Percentiles rank a stretch among this genome's conserved stretches.
These are phyloP conservation scores for Chiua virens DNA, from an alignment of 768 basidiomycete genomes.

Conservation along the genomic window DNA sequence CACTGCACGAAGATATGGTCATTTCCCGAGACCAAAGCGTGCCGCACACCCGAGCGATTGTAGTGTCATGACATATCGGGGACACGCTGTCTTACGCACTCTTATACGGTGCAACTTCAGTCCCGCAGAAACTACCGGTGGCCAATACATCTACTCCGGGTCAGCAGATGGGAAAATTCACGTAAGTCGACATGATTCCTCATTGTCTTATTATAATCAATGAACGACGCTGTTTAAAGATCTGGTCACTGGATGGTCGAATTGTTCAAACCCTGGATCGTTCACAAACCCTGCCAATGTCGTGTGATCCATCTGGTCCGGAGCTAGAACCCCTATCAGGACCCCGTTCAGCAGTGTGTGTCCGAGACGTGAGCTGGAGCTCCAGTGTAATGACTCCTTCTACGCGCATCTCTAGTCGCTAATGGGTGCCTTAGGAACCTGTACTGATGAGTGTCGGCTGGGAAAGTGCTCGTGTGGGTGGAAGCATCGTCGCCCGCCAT, in stretches of 20 bases:
- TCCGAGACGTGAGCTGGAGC: constrained; percentile 97
- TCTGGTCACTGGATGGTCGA: constrained; percentile 93
- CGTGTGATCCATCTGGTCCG: constrained; percentile 67
- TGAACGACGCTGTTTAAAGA: constrained; percentile 42
- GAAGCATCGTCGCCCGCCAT: constrained; percentile 85
- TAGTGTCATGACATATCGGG: constrained; percentile 94
- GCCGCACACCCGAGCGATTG: constrained; percentile 83
- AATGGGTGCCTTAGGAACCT: constrained; percentile 58
- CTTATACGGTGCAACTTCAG: constrained; percentile 97
- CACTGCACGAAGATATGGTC: constrained; percentile 47
- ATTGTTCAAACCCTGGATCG: constrained; percentile 85
- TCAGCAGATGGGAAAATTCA: constrained; percentile 85
- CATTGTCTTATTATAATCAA: constrained; percentile 2
- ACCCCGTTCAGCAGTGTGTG: constrained; percentile 49
- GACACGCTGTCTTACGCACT: constrained; percentile 86
- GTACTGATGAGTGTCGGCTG: constrained; percentile 91
- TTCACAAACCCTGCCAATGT: constrained; percentile 65
- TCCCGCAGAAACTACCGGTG: constrained; percentile 87
- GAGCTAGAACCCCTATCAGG: constrained; percentile 40
- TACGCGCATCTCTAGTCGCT: neutral
- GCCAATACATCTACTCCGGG: constrained; percentile 93
- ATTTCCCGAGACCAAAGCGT: constrained; percentile 62
- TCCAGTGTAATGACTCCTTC: constrained; percentile 52
- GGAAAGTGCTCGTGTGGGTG: constrained; percentile 56
- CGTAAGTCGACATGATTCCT: constrained; percentile 41